These are phyloP conservation scores for Podaxis sp. DNA, from an alignment of 768 basidiomycete genomes.

Conservation along the genomic window DNA sequence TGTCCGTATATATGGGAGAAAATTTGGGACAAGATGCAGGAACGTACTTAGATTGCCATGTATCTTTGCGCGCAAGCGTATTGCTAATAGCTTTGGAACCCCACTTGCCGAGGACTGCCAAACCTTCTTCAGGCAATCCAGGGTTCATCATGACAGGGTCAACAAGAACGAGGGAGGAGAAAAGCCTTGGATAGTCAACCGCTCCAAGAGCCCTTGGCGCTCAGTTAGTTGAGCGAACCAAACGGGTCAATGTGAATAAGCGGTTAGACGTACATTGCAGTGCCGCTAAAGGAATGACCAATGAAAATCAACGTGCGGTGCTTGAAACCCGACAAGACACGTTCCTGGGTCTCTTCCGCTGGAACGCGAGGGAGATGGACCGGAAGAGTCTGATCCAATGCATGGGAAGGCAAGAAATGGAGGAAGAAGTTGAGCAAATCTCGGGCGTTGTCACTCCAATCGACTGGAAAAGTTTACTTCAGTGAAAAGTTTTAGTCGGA, in stretches of 20 bases:
- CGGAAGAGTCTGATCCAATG: conserved; percentile 39
- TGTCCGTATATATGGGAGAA: background rate
- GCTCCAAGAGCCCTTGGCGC: conserved; percentile 60
- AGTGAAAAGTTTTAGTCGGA: background rate
- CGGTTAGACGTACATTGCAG: conserved; percentile 54
- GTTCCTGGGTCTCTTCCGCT: conserved; percentile 35
- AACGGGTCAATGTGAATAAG: background rate
- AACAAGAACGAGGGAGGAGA: conserved; percentile 68
- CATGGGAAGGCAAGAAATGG: conserved; percentile 56
- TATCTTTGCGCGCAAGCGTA: conserved; percentile 58
- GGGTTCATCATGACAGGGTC: conserved; percentile 69
- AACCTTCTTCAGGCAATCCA: conserved; percentile 10
- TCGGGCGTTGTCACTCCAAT: conserved; percentile 76
- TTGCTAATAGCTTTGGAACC: conserved; percentile 29
- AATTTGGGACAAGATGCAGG: background rate
- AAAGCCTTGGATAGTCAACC: conserved; percentile 56
- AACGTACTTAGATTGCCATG: conserved; percentile 60
- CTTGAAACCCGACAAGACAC: conserved; percentile 47
- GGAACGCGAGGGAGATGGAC: conserved; percentile 53
- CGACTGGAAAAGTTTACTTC: conserved; percentile 41
- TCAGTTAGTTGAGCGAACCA: background rate
- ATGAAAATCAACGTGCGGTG: conserved; percentile 59
- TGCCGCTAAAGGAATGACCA: conserved; percentile 86
- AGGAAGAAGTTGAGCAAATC: conserved; percentile 78
- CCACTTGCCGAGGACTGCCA: conserved; percentile 12